phyloP scores from a whole-genome alignment of 2,329 filamentous ascomycete species.

The Hortaea werneckii region DNA sequence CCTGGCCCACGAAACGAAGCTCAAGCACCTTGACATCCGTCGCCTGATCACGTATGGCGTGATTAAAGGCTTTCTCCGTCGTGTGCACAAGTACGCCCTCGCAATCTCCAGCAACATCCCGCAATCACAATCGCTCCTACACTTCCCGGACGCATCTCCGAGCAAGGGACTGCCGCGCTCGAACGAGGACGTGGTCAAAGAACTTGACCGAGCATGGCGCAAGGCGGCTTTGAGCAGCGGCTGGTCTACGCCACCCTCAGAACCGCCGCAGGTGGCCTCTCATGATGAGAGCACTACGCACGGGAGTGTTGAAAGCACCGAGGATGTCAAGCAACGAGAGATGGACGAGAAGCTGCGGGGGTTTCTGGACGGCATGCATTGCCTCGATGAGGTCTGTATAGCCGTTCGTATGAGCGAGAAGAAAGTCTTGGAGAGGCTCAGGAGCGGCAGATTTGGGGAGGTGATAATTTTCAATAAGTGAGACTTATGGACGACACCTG shows the following conservation, averaged over 20 bases:
- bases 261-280: conserved; percentile 9
- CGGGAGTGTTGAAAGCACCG: conserved; percentile 16
- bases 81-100: conserved; percentile 84
- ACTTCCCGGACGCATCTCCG: conserved; percentile 2
- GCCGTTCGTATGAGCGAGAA: conserved; percentile 61
- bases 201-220: conserved; percentile 24
- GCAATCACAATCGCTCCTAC: conserved; percentile 4
- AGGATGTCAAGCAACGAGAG: conserved; percentile 14
- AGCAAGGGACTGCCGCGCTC: conserved; percentile 10
- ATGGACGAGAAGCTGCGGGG: conserved; percentile 44
- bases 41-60: conserved; percentile 91
- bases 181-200: conserved; percentile 10
- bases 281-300: conserved; percentile 26
- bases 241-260: conserved; percentile 21
- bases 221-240: conserved; percentile 23
- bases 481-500: no score
- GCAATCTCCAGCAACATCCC: conserved; percentile 24
- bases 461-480: conserved; percentile 22
- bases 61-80: conserved; percentile 88
- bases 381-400: conserved; percentile 73
- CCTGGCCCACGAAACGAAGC: conserved; percentile 31
- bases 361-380: conserved; percentile 65
- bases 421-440: conserved; percentile 60
- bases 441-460: conserved; percentile 33
- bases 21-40: conserved; percentile 73